Conservation (phyloP, 2,329 filamentous ascomycete species). For the Fusarium napiforme region DNA sequence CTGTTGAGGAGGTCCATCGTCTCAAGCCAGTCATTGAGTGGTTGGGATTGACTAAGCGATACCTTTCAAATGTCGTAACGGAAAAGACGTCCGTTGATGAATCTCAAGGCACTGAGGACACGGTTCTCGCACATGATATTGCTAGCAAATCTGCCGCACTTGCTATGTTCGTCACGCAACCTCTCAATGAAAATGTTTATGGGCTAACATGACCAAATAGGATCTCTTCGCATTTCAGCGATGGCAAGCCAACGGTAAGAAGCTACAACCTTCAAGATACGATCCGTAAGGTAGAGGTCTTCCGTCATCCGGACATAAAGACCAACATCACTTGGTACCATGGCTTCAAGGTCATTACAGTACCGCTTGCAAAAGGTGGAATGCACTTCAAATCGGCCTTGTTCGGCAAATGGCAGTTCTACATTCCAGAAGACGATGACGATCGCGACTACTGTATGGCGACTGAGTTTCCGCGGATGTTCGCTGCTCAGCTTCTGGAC, state of each 20-base stretch:
- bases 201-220: neutral
- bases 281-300: neutral
- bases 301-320: neutral
- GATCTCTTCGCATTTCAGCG: neutral
- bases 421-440: neutral
- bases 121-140: rapidly evolving
- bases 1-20: neutral
- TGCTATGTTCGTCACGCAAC: neutral
- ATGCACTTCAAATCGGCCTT: neutral
- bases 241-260: neutral
- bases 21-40: neutral
- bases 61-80: neutral
- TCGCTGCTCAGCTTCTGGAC: neutral
- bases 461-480: neutral
- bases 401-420: neutral
- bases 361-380: neutral
- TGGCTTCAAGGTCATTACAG: neutral
- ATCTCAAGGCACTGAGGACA: neutral
- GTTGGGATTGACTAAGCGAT: neutral
- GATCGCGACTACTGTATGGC: neutral
- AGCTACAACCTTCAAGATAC: neutral
- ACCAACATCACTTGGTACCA: neutral
- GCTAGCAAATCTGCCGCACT: neutral
- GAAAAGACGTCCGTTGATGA: neutral
- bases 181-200: rapidly evolving